Base-by-base conservation (phyloP, 805 yeast genomes). In the Cyberlindnera maclurae region DNA sequence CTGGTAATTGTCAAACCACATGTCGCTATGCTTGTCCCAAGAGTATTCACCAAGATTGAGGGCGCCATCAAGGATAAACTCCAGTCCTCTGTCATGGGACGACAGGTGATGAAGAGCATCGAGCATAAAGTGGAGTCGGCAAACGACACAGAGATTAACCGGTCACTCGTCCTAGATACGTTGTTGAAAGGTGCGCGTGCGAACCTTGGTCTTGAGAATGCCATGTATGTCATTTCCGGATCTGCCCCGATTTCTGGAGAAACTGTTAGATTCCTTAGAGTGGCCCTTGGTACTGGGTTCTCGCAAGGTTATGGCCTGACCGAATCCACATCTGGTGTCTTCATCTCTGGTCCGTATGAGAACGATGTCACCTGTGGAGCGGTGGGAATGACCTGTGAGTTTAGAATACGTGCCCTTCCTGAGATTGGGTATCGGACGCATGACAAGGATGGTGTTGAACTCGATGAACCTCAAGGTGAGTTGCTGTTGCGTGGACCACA, bases 171-270 rank as follows among this genome's bases (percentile, higher is more conserved):
- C 15, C 31, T 42, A 27, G 49, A 42, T 27, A 15, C 40, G 2
- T 17, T 43, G 17, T 30, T 43, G 33, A 45, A 48, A 42, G 64
- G 52, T 80, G 80, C 63, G 46, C 66, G 34, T 48, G 59, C 37
- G 46, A 52, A 47, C 33, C 47, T 68, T 6, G 75, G 75, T 1
- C 58, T 70, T 47, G 61, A 59, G 17, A 54, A 67, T 15, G 50
- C 63, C 17, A 43, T 47, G n/a, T 45, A 52, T 32, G 45, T 60
- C 29, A 54, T 60, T 16, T 52, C 63, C 28, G 82, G 84, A 3
- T 74, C 81, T 36, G 85, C 85, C 6, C 85, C 86, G 26, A 67
- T 79, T 41, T 64, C 76, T 32, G 65, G 70, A 12, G 71, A 66
- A 36, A 71, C 82, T 3, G 62, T 76, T 22, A 66, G 62, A 44